Evolutionary conservation across 495 filamentous ascomycete species (phyloP).

Genomic region (Chaetomium tenue): DNA sequence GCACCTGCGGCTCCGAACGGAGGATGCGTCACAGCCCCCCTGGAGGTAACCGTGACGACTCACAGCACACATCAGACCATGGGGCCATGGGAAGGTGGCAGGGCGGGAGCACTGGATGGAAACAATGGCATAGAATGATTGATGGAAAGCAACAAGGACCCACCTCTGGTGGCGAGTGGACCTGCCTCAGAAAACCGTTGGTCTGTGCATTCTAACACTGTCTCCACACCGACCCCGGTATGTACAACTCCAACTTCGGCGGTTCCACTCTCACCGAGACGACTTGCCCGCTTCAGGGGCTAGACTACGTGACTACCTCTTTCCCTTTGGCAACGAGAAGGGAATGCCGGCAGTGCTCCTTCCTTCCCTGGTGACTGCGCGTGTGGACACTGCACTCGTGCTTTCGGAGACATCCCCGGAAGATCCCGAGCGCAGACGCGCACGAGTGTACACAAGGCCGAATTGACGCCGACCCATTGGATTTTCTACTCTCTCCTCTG

Average conservation of each 20-base stretch:
- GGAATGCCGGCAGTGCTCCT: not conserved
- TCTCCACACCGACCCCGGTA: not conserved
- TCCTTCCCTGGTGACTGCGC: not conserved
- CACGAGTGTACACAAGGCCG: constrained; percentile 1
- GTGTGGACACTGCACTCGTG: not conserved
- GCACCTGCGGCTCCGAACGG: constrained; percentile 14
- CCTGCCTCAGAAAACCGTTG: constrained; percentile 14
- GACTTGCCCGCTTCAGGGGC: not conserved
- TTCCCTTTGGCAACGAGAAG: not conserved
- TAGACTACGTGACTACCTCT: not conserved
- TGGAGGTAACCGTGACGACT: too few relatives aligned
- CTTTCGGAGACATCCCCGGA: not conserved
- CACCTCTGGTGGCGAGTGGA: constrained; percentile 4
- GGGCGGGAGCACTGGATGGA: not conserved
- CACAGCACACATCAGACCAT: not conserved
- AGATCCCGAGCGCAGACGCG: constrained; percentile 1
- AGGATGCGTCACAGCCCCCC: constrained; percentile 13
- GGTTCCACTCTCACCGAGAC: not conserved
- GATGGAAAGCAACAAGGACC: not conserved
- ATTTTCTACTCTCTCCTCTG: not conserved
- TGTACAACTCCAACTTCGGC: not conserved
- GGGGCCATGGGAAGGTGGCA: not conserved
- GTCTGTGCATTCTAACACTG: not conserved
- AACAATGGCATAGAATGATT: too few relatives aligned
- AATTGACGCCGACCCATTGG: constrained; percentile 18